phyloP scores from a whole-genome alignment of 371 early-diverging fungal genomes.

The Parasitella parasitica region DNA sequence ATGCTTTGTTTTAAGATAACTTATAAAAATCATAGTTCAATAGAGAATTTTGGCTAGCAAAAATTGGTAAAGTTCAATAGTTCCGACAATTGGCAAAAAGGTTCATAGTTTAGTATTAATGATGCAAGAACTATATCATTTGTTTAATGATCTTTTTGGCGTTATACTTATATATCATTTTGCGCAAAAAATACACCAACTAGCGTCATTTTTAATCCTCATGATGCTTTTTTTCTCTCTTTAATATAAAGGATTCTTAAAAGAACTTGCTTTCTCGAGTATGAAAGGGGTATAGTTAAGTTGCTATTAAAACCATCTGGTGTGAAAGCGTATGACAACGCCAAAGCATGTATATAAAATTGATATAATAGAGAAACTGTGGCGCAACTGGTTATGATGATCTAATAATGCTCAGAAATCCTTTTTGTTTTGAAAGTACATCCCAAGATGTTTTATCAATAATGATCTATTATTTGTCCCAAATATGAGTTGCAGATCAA shows the following conservation, averaged over 20 bases:
- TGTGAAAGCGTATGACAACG: background rate
- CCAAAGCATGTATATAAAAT: background rate
- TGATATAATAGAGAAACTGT: no score
- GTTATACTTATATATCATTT: background rate
- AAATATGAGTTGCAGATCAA: background rate
- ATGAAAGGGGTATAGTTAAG: no score
- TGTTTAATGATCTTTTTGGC: background rate
- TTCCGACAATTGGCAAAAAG: no score
- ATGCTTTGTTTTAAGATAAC: no score
- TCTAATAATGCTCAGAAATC: no score
- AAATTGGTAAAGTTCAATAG: no score
- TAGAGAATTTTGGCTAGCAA: no score
- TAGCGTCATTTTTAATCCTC: background rate
- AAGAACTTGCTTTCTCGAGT: background rate
- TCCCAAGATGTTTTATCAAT: no score
- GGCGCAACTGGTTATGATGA: background rate
- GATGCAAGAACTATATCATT: background rate
- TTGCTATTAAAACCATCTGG: background rate
- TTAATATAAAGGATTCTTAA: background rate
- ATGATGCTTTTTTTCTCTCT: background rate
- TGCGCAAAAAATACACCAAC: background rate
- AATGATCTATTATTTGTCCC: background rate
- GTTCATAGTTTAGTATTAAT: background rate
- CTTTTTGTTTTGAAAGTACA: no score
- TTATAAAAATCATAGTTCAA: no score